A percentile compares a stretch with the other conserved stretches of the same genome.
These are phyloP conservation scores for Silene vulgaris DNA, from an alignment of 179 eudicot species.

Conservation along the genomic window DNA sequence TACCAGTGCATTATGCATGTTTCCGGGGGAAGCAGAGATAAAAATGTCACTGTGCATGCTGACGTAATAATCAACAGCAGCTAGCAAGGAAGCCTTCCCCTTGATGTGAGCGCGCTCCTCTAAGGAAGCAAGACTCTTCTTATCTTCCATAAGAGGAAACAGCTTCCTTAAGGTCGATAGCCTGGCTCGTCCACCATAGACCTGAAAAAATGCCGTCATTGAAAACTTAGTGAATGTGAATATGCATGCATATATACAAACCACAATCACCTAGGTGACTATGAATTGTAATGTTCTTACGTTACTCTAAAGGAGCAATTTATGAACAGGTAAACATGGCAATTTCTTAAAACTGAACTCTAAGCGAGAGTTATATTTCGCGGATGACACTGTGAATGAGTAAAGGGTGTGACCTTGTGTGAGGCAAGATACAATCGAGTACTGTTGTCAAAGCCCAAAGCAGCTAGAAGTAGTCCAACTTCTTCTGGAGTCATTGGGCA, in stretches of 20 bases:
- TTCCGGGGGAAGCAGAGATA: constrained; percentile 94
- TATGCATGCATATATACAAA: neutral
- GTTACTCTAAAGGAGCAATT: neutral
- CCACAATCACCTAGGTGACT: neutral
- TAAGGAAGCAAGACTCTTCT: constrained; percentile 75
- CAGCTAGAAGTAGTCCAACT: constrained; percentile 81
- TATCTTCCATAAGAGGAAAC: constrained; percentile 86
- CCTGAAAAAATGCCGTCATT: constrained; percentile 37
- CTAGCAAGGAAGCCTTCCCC: constrained; percentile 89
- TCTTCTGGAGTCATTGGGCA: constrained; percentile 98
- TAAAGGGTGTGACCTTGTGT: constrained; percentile 56
- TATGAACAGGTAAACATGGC: too few relatives aligned
- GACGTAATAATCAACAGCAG: constrained; percentile 89
- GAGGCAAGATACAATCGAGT: constrained; percentile 91
- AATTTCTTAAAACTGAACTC: neutral
- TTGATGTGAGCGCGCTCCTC: constrained; percentile 68
- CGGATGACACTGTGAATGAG: neutral
- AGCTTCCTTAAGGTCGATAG: constrained; percentile 57
- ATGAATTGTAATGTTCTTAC: too few relatives aligned
- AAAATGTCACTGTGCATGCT: constrained; percentile 92
- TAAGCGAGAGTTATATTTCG: neutral
- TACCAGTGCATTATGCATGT: constrained; percentile 98
- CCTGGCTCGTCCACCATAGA: constrained; percentile 84
- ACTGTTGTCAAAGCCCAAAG: constrained; percentile 80
- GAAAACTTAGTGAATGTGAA: neutral